A percentile compares a stretch with the other conserved stretches of the same genome.
phyloP scores from a whole-genome alignment of 495 filamentous ascomycete genomes.

The Usnea hakonensis region DNA sequence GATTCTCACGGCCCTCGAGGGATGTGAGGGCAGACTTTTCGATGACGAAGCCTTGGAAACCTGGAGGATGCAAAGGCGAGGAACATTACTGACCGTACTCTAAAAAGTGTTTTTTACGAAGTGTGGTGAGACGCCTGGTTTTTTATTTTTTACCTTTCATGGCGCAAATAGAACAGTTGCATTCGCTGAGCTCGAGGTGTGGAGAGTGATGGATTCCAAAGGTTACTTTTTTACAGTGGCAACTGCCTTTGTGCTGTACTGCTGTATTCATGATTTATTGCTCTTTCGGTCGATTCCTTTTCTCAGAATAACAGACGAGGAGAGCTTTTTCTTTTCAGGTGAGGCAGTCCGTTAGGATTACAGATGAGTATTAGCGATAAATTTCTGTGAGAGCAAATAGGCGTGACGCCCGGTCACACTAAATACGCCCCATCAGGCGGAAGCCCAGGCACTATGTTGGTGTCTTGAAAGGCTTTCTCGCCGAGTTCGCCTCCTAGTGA shows the following conservation, averaged over 20 bases:
- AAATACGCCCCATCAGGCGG: too few species aligned
- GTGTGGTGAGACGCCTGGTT: background rate
- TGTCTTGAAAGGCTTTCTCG: too few species aligned
- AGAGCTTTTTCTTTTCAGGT: too few species aligned
- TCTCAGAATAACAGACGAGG: too few species aligned
- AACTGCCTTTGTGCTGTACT: conserved; percentile 12
- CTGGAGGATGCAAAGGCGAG: background rate
- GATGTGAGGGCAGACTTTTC: conserved; percentile 1
- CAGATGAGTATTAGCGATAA: too few species aligned
- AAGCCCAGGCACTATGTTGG: too few species aligned
- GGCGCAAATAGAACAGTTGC: conserved; percentile 16
- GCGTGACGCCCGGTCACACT: too few species aligned
- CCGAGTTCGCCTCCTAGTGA: too few species aligned
- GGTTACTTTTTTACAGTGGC: conserved; percentile 7
- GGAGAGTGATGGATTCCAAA: conserved; percentile 4
- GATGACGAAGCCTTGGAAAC: conserved; percentile 12
- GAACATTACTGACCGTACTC: background rate
- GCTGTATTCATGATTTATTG: background rate
- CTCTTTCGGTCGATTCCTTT: background rate
- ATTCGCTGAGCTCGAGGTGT: conserved; percentile 10
- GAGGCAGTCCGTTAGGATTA: too few species aligned
- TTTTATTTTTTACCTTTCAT: conserved; percentile 10
- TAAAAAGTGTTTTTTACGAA: too few species aligned
- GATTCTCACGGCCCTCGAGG: conserved; percentile 6
- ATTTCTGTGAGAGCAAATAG: too few species aligned